Conservation (phyloP, 106 monocot species). For the Chionographis japonica region DNA sequence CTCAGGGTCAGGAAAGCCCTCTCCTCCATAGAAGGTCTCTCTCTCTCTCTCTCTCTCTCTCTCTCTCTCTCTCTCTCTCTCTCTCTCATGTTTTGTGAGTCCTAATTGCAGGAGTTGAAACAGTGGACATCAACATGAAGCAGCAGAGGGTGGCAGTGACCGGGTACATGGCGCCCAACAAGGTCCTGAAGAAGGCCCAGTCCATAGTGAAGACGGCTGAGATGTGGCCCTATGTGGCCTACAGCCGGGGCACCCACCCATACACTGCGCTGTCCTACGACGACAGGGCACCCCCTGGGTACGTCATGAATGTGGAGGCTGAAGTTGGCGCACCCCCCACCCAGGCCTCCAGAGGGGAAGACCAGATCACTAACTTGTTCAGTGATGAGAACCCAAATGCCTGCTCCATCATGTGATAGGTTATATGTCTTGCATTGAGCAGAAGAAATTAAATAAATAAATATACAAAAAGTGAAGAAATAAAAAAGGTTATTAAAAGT, state of each 20-base stretch:
- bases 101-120: conserved; percentile 28
- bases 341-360: conserved; percentile 12
- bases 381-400: conserved; percentile 54
- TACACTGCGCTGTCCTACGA: conserved; percentile 30
- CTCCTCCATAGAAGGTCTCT: conserved; percentile 37
- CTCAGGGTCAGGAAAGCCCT: conserved; percentile 40
- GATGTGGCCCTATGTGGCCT: conserved; percentile 50
- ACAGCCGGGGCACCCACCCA: conserved; percentile 23
- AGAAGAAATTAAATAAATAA: too few species aligned
- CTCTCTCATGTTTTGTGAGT: background rate
- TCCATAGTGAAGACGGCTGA: conserved; percentile 42
- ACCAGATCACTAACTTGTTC: conserved; percentile 36
- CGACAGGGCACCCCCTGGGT: conserved; percentile 44
- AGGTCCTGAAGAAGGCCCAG: conserved; percentile 41
- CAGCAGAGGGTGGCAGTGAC: conserved; percentile 37
- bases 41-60: background rate
- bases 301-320: conserved; percentile 39
- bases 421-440: too few species aligned
- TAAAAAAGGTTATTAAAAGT: too few species aligned
- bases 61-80: background rate
- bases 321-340: background rate
- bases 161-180: conserved; percentile 34
- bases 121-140: conserved; percentile 37
- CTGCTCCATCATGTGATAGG: conserved; percentile 40
- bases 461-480: too few species aligned